Base-by-base conservation (phyloP, 2,329 filamentous ascomycete species). In the Colletotrichum sp. region DNA sequence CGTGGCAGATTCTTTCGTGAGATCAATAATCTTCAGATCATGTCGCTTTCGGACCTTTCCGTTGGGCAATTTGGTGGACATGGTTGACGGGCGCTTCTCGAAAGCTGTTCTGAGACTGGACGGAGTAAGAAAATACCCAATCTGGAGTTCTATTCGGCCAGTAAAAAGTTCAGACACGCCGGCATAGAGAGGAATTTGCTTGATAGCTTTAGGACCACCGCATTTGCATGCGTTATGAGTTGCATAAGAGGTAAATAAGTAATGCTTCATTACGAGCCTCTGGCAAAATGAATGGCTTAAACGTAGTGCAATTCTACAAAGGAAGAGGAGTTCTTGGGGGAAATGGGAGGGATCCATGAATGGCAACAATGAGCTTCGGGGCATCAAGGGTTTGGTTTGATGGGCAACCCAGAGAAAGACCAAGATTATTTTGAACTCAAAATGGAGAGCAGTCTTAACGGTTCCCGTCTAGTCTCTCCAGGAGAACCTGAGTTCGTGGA, bases 401-500 rank as follows among this genome's bases (percentile, higher is more conserved):
- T 21, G 21, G 18, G 49, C 18, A 55, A 55, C 18, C 49, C 49
- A 55, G 49, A 55, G 49, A 55, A 55, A 18, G 16, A 55, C 49
- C 21, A 21, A 55, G 5, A 6, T 55, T 21, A 24, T 55, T 55
- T n/a, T 21, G 49, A 3, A 55, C 3, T 55, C 49, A 55, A 13
- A 55, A 24, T 55, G 3, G 12, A n/a, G 1, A 3, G n/a, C 49
- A 55, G 18, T 6, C 49, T 55, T 0, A 0, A 24, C 0, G 18
- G 21, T 21, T 21, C 18, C 49, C 3, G 49, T 55, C 49, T 55
- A n/a, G 49, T 55, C n/a, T n/a, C 21, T 21, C 49, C 0, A 1
- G 18, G n/a, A 21, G 3, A 5, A 24, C 18, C 4, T 55, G 49
- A 21, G 49, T 1, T 55, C 6, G 49, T 55, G 49, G 49, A 55